Percentiles rank a stretch among this genome's conserved stretches.
These are phyloP conservation scores for Trichoderma sp. DNA, from an alignment of 2,329 filamentous ascomycete species.

Conservation along the genomic window DNA sequence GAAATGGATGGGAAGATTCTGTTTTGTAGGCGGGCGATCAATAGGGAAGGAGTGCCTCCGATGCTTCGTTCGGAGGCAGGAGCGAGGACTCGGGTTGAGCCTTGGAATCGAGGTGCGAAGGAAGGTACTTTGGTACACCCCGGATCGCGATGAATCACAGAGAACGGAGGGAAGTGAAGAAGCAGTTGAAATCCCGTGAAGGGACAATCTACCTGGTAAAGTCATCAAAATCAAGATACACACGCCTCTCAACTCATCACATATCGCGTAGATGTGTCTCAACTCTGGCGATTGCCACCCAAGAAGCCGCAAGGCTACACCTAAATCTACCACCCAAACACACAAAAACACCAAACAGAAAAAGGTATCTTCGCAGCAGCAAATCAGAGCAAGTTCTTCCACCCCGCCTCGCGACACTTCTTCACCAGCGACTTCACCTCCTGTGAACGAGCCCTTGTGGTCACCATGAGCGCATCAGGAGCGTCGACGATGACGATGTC, in stretches of 20 bases:
- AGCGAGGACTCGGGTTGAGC: not conserved
- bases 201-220: not conserved
- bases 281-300: not conserved
- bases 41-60: not conserved
- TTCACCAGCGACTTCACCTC: slow-evolving; percentile 37
- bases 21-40: not conserved
- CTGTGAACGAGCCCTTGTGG: slow-evolving; percentile 36
- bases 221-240: not conserved
- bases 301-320: not conserved
- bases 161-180: no score
- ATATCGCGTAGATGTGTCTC: not conserved
- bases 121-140: not conserved
- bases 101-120: not conserved
- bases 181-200: no score
- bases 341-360: not conserved
- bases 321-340: not conserved
- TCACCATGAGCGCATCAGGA: slow-evolving; percentile 37
- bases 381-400: slow-evolving; percentile 32
- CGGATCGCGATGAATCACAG: no score
- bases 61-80: not conserved
- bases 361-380: not conserved
- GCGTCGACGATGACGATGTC: slow-evolving; percentile 36
- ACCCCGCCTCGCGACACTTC: slow-evolving; percentile 35
- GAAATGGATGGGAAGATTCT: not conserved
- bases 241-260: not conserved